phyloP scores from a whole-genome alignment of 768 basidiomycete species.

The Lactarius hatsudake region DNA sequence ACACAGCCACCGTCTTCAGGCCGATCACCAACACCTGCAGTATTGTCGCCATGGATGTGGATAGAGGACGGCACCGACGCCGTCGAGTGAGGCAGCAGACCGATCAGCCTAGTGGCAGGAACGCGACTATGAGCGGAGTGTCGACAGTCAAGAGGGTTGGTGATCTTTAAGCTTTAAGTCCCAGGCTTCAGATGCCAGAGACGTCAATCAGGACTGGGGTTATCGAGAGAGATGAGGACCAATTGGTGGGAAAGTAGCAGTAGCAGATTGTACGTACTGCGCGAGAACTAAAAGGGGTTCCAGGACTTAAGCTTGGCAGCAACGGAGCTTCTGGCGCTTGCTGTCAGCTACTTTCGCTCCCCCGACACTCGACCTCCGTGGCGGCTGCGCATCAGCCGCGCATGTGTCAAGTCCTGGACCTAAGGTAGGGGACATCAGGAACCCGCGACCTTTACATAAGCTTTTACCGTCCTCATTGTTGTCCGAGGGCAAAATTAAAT shows the following conservation, averaged over 20 bases:
- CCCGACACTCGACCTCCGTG: too few relatives aligned
- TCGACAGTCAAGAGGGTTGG: background rate
- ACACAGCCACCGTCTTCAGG: background rate
- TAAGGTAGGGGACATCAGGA: too few relatives aligned
- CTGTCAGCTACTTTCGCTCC: too few relatives aligned
- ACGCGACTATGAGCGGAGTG: background rate
- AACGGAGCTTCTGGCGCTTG: too few relatives aligned
- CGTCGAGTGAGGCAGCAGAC: background rate
- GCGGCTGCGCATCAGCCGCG: too few relatives aligned
- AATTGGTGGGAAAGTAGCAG: background rate
- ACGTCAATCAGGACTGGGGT: background rate
- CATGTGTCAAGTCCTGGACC: too few relatives aligned
- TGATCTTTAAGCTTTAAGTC: background rate
- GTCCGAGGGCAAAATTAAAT: too few relatives aligned
- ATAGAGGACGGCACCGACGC: background rate
- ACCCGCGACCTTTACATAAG: too few relatives aligned
- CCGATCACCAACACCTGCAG: background rate
- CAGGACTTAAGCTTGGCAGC: too few relatives aligned
- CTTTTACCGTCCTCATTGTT: too few relatives aligned
- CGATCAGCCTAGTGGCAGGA: background rate
- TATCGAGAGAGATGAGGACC: background rate
- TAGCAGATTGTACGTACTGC: background rate
- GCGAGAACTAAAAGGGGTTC: background rate
- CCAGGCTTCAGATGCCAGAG: background rate
- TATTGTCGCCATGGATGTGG: background rate